Conservation (phyloP, 148 eudicot genomes). For the Rhododendron mucronatum region DNA sequence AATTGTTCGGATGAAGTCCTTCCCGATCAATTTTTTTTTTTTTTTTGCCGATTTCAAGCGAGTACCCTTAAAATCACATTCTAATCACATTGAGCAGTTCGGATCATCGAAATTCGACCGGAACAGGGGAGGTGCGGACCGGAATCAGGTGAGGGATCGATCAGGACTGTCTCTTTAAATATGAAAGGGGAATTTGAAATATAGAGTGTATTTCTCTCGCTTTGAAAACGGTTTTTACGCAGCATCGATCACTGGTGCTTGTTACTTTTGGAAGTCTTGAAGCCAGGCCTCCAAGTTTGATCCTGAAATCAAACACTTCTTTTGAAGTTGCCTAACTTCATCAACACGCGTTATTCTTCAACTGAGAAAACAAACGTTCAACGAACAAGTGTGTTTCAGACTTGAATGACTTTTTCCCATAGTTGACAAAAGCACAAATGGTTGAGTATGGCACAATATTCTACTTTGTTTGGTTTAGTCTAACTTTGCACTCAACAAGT, state of each 20-base stretch:
- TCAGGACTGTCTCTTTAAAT: not conserved
- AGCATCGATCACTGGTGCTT: not conserved
- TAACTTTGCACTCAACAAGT: not conserved
- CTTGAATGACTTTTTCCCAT: not conserved
- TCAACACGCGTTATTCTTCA: not conserved
- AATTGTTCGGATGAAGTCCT: too few species aligned
- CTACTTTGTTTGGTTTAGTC: not conserved
- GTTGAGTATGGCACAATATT: not conserved
- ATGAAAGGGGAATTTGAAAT: not conserved
- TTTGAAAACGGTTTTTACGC: not conserved
- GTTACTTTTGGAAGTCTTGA: not conserved
- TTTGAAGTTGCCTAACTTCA: not conserved
- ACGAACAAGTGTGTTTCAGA: not conserved
- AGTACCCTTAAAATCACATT: too few species aligned
- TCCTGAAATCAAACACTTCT: not conserved
- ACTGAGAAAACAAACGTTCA: not conserved
- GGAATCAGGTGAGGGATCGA: too few species aligned
- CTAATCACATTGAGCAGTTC: too few species aligned
- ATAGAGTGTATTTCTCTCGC: not conserved
- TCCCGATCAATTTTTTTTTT: too few species aligned
- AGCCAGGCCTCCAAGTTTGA: slow-evolving; percentile 3
- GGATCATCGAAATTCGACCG: too few species aligned
- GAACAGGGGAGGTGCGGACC: too few species aligned
- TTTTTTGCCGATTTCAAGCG: too few species aligned
- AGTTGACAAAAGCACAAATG: not conserved